Percentiles rank a stretch among this genome's conserved stretches.
phyloP scores from a whole-genome alignment of 441 rosid species.

The Adansonia madagascariensis region DNA sequence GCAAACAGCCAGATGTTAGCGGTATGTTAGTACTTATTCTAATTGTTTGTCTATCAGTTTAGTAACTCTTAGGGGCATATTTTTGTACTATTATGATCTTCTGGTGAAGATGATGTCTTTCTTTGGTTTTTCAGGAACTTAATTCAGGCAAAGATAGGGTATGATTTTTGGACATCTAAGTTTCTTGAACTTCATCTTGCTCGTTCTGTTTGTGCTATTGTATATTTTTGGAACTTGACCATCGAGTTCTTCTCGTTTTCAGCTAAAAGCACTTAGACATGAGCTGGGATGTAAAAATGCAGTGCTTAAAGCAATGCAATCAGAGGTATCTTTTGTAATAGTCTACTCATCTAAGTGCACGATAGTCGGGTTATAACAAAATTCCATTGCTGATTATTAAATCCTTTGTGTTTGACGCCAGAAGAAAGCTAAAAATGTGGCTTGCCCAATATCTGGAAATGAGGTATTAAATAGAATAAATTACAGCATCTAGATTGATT shows the following conservation, averaged over 20 bases:
- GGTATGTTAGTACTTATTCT: constrained; percentile 41
- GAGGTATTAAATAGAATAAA: constrained; percentile 30
- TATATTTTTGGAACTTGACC: constrained; percentile 27
- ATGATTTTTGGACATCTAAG: constrained; percentile 25
- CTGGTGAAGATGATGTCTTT: constrained; percentile 25
- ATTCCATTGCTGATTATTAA: constrained; percentile 5
- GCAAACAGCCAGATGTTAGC: constrained; percentile 60
- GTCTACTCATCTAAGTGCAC: constrained; percentile 20
- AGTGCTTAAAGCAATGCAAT: constrained; percentile 48
- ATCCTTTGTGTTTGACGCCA: constrained; percentile 7
- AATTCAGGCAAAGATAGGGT: constrained; percentile 60
- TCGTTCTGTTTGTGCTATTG: constrained; percentile 3
- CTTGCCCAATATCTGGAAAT: constrained; percentile 22
- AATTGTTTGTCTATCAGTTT: constrained; percentile 25
- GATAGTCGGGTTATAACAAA: not conserved
- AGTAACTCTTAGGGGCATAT: not conserved
- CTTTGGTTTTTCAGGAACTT: constrained; percentile 50
- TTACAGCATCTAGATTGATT: constrained; percentile 16
- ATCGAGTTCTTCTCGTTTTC: constrained; percentile 28
- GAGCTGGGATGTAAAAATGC: constrained; percentile 58
- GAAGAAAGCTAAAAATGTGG: constrained; percentile 29
- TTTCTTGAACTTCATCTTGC: constrained; percentile 25
- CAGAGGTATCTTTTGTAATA: constrained; percentile 35
- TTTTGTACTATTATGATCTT: constrained; percentile 11
- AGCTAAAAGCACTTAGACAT: constrained; percentile 53